A percentile compares a stretch with the other conserved stretches of the same genome.
Evolutionary conservation across 2,329 filamentous ascomycete genomes (phyloP).

Genomic region (Claviceps digitariae): DNA sequence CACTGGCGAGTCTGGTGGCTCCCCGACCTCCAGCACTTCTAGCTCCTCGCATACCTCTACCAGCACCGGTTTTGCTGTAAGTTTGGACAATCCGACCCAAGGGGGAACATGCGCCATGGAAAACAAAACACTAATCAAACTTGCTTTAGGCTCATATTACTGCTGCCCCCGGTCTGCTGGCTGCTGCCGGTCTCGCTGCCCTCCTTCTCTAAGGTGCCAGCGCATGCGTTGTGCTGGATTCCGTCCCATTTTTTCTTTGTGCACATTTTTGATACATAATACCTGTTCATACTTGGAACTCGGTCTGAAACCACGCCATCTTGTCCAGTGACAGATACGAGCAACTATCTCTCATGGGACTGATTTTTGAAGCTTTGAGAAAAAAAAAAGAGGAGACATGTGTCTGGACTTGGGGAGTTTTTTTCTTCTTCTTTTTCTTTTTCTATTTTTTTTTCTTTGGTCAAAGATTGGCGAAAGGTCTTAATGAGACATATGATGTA

Average conservation of each 20-base stretch:
- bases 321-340: slow-evolving; percentile 10
- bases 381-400: slow-evolving; percentile 8
- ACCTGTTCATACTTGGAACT: slow-evolving; percentile 21
- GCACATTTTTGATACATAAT: slow-evolving; percentile 30
- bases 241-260: slow-evolving; percentile 4
- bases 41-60: slow-evolving; percentile 5
- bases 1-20: slow-evolving; percentile 2
- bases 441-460: slow-evolving; percentile 10
- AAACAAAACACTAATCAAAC: neutral
- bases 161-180: slow-evolving; percentile 33
- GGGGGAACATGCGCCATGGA: neutral
- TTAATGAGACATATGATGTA: slow-evolving; percentile 22
- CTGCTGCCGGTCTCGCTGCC: slow-evolving; percentile 34
- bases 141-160: slow-evolving; percentile 25
- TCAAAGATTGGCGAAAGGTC: slow-evolving; percentile 14
- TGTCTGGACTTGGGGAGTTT: slow-evolving; percentile 6
- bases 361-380: slow-evolving; percentile 12
- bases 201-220: slow-evolving; percentile 29
- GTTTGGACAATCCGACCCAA: slow-evolving; percentile 5
- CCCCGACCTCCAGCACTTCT: neutral
- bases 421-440: slow-evolving; percentile 4
- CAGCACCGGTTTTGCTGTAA: slow-evolving; percentile 16
- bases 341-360: slow-evolving; percentile 9
- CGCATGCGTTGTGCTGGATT: neutral
- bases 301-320: slow-evolving; percentile 11